These are phyloP conservation scores for Vigna angularis DNA, from an alignment of 306 rosid species.

Conservation along the genomic window DNA sequence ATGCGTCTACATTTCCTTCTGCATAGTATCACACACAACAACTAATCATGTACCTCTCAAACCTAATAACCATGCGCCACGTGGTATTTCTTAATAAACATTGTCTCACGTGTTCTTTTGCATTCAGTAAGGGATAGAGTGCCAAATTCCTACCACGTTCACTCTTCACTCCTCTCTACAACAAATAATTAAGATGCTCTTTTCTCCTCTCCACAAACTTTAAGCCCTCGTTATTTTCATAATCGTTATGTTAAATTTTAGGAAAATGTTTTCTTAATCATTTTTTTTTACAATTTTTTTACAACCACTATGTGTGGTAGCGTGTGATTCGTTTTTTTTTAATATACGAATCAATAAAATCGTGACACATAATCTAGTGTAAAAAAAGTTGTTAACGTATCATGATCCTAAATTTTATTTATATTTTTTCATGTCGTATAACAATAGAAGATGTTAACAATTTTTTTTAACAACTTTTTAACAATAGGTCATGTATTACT, in stretches of 20 bases:
- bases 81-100: conserved; percentile 31
- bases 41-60: conserved; percentile 9
- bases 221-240: background rate
- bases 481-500: no score
- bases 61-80: conserved; percentile 3
- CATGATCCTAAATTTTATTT: no score
- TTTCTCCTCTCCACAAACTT: background rate
- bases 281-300: no score
- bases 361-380: no score
- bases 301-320: no score
- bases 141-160: background rate
- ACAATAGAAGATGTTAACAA: no score
- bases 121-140: background rate
- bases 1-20: conserved; percentile 39
- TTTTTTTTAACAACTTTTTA: no score
- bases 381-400: no score
- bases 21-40: background rate
- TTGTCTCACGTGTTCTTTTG: background rate
- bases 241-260: background rate
- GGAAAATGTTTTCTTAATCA: no score
- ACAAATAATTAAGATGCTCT: background rate
- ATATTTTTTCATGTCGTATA: no score
- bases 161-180: background rate
- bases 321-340: no score
- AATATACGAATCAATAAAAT: no score